Base-by-base conservation (phyloP, 441 rosid species). In the Biscutella laevigata region DNA sequence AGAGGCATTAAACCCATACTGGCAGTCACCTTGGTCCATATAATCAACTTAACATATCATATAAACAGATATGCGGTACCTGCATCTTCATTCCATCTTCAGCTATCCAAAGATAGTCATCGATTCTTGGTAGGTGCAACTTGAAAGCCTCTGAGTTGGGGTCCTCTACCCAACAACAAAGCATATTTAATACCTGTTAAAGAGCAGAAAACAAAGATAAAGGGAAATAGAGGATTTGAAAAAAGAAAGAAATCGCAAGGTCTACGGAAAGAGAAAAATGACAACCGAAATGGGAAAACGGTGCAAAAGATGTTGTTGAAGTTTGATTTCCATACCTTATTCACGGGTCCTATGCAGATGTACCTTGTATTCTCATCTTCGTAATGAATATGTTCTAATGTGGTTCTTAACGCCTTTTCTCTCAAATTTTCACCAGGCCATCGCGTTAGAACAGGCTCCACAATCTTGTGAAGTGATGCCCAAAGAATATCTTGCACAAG, bases 51-150 rank as follows among this genome's bases (percentile, higher is more conserved):
- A 59, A 9, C 39, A 32, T 53, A 32, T 53, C 51, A 39, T 30
- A 57, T 38, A 15, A 8, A 63, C 37, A 43, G 46, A 30, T 29
- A 35, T 40, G 19, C 4, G 26, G 52, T 33, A 82, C 96, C 98
- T 88, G 86, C 95, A 92, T 80, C 86, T 92, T 92, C 98, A 88
- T 86, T 59, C 98, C 96, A 78, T 92, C 98, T 79, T 92, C 96
- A 57, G 98, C 96, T 66, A 86, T 4, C 96, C 98, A 92, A 35
- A 92, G 74, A 66, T 70, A 92, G 68, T 88, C 98, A 70, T 71
- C 14, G 44, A 92, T 54, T 72, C 96, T 77, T 40, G 96, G 94
- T 69, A 92, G 76, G 70, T 92, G 96, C 72, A 86, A 59, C 62
- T 92, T 88, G 66, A 88, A 92, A 61, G 95, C 95, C 70, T 88